Percentiles rank a stretch among this genome's conserved stretches.
phyloP scores from a whole-genome alignment of 2,329 filamentous ascomycete species.

The Talaromyces sp. region DNA sequence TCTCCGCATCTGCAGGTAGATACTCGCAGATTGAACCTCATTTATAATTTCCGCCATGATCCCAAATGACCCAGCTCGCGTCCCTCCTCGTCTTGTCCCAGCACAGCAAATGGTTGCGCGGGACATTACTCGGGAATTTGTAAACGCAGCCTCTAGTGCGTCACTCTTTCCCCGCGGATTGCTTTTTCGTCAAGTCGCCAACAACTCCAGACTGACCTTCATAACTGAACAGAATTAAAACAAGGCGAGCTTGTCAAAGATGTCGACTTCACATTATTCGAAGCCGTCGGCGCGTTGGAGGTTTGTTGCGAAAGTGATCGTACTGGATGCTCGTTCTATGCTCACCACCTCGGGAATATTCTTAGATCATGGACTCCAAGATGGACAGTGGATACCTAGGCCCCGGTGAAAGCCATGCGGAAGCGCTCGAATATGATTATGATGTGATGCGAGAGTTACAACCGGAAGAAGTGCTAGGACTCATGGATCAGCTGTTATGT shows the following conservation, averaged over 20 bases:
- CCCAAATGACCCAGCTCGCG: constrained; percentile 33
- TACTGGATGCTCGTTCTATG: neutral
- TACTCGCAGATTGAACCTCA: constrained; percentile 2
- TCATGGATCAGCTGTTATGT: constrained; percentile 89
- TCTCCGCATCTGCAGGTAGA: constrained; percentile 7
- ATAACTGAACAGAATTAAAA: constrained; percentile 57
- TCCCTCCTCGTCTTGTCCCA: constrained; percentile 30
- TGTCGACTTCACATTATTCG: constrained; percentile 89
- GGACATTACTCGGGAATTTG: constrained; percentile 58
- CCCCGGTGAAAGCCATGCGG: constrained; percentile 58
- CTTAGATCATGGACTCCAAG: constrained; percentile 95
- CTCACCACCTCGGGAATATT: neutral
- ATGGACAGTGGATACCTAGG: constrained; percentile 92
- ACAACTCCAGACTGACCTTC: neutral
- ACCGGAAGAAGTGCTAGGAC: constrained; percentile 79
- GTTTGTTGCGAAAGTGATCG: constrained; percentile 29
- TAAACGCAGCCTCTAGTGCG: constrained; percentile 51
- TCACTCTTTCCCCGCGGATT: constrained; percentile 13
- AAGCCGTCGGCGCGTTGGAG: constrained; percentile 77
- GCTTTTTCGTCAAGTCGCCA: constrained; percentile 9
- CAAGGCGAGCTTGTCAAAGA: constrained; percentile 88
- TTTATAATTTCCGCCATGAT: constrained; percentile 26
- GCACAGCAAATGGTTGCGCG: constrained; percentile 40
- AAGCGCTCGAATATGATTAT: constrained; percentile 75
- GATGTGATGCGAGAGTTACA: constrained; percentile 66